A percentile compares a stretch with the other conserved stretches of the same genome.
phyloP scores from a whole-genome alignment of 768 basidiomycete species.

The Xerocomus potaroensis region DNA sequence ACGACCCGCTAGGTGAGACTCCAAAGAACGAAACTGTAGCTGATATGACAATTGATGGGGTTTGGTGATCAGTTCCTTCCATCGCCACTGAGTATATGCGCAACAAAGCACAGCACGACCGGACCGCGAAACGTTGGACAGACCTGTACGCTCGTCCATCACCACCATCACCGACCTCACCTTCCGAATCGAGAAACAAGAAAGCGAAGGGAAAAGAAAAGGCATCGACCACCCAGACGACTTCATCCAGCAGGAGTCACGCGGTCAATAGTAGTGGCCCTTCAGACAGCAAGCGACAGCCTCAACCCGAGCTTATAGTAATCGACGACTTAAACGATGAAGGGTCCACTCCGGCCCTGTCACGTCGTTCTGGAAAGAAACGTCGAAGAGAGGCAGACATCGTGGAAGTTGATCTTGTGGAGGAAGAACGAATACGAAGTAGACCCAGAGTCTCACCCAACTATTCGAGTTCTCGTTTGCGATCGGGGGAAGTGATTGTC shows the following conservation, averaged over 20 bases:
- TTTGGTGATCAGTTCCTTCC: conserved; percentile 47
- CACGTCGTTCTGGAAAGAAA: conserved; percentile 29
- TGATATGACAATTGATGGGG: neutral
- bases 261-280: conserved; percentile 12
- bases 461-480: conserved; percentile 10
- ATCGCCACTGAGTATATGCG: conserved; percentile 68
- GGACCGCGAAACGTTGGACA: conserved; percentile 76
- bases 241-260: conserved; percentile 5
- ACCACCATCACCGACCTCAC: conserved; percentile 18
- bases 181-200: conserved; percentile 3
- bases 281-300: conserved; percentile 12
- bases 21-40: neutral
- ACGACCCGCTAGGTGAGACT: conserved; percentile 63
- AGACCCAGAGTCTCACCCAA: conserved; percentile 16
- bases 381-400: conserved; percentile 30
- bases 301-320: conserved; percentile 21
- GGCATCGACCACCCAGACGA: conserved; percentile 7
- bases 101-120: conserved; percentile 68
- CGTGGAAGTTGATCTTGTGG: conserved; percentile 30
- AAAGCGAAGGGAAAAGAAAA: conserved; percentile 38
- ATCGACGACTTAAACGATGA: conserved; percentile 33
- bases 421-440: conserved; percentile 22
- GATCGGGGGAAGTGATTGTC: conserved; percentile 42
- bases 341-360: conserved; percentile 1
- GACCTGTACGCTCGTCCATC: conserved; percentile 59